Base-by-base conservation (phyloP, 164 flowering plant genomes). In the Annona squamosa region DNA sequence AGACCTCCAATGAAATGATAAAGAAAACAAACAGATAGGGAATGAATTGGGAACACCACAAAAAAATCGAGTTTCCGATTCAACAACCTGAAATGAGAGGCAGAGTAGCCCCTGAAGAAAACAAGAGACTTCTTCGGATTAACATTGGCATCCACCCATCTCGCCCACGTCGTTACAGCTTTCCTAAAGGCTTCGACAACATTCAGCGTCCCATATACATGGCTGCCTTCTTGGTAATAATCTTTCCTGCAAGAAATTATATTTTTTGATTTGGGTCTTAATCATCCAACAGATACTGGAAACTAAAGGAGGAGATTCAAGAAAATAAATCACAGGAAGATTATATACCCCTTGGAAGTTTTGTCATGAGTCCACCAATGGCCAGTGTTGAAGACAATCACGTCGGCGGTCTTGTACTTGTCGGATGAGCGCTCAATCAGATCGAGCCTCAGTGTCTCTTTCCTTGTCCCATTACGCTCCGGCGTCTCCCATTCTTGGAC, bases 301-400 rank as follows among this genome's bases (percentile, higher is more conserved):
- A 37, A 44, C 43, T 46, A 56, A 48, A 5, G 46, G 17, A 19
- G 7, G 41, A 42, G 43, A 48, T 12, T 18, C n/a, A 17, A 43
- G 4, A 19, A 7, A 67, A 26, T 10, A 16, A 37, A 13, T 70
- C 41, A 45, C 2, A 7, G n/a, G 1, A 26, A 26, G 37, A 26
- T 19, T 67, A 59, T 62, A 70, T 87, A 96, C 99, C 98, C 99
- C 79, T 72, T 79, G 2, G 97, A 85, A 68, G 98, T 93, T 82
- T 96, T 96, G 16, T 92, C 97, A 82, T 96, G 99, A 84, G 98
- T 93, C 99, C 99, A 96, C 99, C 99, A 96, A 65, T 93, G 99
- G 2, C 99, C 99, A 2, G 98, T 96, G 80, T 96, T 96, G 83
- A 93, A 96, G 71, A 96, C 79, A 18, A 96, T 67, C 61, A 91